These are phyloP conservation scores for Parascedosporium putredinis DNA, from an alignment of 2,329 filamentous ascomycete species.

Conservation along the genomic window DNA sequence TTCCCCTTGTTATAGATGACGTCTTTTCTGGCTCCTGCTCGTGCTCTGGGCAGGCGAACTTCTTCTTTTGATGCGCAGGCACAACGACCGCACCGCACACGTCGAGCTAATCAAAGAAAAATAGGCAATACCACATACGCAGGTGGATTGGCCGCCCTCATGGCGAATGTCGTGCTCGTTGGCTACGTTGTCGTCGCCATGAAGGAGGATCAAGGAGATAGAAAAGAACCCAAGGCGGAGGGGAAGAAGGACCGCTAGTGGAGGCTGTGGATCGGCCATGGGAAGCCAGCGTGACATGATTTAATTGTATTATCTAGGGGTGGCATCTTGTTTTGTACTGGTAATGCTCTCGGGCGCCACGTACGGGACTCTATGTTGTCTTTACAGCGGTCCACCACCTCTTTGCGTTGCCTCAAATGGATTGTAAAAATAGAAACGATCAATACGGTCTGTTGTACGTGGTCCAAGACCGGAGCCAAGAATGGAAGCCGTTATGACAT, in stretches of 20 bases:
- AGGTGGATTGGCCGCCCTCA: constrained; percentile 72
- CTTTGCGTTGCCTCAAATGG: no score
- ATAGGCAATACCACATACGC: constrained; percentile 81
- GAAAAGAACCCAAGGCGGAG: constrained; percentile 30
- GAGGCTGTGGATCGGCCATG: neutral
- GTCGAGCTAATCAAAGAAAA: neutral
- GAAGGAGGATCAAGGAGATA: constrained; percentile 61
- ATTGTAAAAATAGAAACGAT: no score
- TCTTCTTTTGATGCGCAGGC: no score
- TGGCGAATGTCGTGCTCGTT: constrained; percentile 85
- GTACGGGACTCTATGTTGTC: neutral
- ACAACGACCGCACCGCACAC: no score
- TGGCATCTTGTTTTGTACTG: neutral
- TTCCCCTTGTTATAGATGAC: neutral
- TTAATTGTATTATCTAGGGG: neutral
- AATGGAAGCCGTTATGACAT: no score
- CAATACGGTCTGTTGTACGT: no score
- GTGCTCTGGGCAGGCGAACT: no score
- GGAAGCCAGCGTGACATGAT: neutral
- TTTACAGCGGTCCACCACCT: no score
- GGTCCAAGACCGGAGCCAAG: no score
- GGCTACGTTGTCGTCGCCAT: constrained; percentile 89
- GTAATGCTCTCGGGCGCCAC: neutral
- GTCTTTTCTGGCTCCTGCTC: no score
- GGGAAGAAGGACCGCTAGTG: constrained; percentile 38